Conservation (phyloP, 768 basidiomycete species). For the Pisolithus microcarpus region DNA sequence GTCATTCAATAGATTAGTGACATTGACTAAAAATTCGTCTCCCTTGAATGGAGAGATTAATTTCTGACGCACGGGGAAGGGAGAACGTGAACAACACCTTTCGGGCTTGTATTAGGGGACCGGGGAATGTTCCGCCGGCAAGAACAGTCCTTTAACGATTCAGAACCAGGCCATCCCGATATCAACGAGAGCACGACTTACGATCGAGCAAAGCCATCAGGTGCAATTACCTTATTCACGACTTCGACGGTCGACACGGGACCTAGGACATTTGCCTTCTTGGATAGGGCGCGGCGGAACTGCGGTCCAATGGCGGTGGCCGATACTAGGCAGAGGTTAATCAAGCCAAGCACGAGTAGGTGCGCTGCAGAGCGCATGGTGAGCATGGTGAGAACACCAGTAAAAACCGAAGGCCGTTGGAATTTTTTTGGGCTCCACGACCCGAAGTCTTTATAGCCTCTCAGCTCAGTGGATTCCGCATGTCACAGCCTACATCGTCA, state of each 20-base stretch:
- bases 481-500: too few species aligned
- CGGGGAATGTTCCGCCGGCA: too few species aligned
- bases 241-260: slow-evolving; percentile 21
- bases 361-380: not conserved
- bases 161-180: not conserved
- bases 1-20: slow-evolving; percentile 18
- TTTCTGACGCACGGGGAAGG: too few species aligned
- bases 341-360: not conserved
- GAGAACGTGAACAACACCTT: not conserved
- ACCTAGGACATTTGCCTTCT: not conserved
- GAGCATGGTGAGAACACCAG: not conserved
- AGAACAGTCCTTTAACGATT: too few species aligned
- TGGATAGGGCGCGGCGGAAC: not conserved
- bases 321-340: not conserved
- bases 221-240: slow-evolving; percentile 30
- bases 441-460: too few species aligned
- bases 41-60: not conserved
- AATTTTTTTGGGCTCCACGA: too few species aligned
- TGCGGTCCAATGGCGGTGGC: not conserved
- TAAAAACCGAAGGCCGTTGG: not conserved
- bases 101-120: too few species aligned
- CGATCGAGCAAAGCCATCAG: slow-evolving; percentile 29
- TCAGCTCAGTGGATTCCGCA: too few species aligned
- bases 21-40: slow-evolving; percentile 17
- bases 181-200: not conserved